Evolutionary conservation across 176 grass and related monocot genomes (phyloP).

Genomic region (Eremochloa ophiuroides): DNA sequence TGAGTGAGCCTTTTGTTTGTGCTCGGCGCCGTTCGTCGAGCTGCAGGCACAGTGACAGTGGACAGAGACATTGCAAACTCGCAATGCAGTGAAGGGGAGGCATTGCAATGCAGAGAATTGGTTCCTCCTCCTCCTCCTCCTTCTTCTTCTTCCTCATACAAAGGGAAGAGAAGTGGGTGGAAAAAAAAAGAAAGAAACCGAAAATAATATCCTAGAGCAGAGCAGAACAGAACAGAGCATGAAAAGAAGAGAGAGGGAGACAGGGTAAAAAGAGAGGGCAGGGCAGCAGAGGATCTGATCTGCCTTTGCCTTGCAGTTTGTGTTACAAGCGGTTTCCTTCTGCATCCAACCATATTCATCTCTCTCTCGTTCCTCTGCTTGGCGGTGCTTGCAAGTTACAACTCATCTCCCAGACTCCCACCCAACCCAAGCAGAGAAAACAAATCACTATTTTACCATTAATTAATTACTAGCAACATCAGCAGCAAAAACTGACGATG

Average conservation of each 20-base stretch:
- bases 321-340: background rate
- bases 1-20: constrained; percentile 17
- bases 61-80: background rate
- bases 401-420: background rate
- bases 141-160: background rate
- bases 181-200: background rate
- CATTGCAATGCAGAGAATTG: background rate
- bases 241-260: constrained; percentile 18
- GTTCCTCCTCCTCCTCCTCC: background rate
- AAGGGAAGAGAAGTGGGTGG: background rate
- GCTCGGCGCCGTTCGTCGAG: background rate
- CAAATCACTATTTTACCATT: too few relatives aligned
- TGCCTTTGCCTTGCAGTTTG: constrained; percentile 15
- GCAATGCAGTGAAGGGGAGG: background rate
- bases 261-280: background rate
- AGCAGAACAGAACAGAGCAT: background rate
- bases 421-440: background rate
- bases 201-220: background rate
- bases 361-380: background rate
- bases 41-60: background rate
- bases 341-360: background rate
- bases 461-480: background rate
- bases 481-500: constrained; percentile 17
- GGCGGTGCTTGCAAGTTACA: background rate
- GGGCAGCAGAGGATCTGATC: constrained; percentile 22